Evolutionary conservation across 129 eudicot genomes (phyloP).

Genomic region (Lactuca sativa): DNA sequence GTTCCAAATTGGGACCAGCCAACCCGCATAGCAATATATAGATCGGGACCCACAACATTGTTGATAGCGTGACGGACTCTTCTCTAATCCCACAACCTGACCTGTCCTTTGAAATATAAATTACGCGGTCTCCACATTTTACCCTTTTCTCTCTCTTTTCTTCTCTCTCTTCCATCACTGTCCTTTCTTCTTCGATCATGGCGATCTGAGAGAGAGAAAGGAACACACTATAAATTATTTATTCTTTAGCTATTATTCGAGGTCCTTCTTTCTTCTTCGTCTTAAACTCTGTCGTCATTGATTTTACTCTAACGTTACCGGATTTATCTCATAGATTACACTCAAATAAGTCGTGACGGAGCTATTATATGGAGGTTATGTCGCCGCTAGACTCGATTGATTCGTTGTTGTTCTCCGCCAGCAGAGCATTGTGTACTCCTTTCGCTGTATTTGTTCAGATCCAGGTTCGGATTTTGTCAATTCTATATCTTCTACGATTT

Average conservation of each 20-base stretch:
- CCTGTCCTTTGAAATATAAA: slow-evolving; percentile 52
- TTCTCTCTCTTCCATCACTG: slow-evolving; percentile 35
- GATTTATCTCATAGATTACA: slow-evolving; percentile 9
- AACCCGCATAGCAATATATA: too few relatives aligned
- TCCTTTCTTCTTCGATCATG: slow-evolving; percentile 39
- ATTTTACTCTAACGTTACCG: slow-evolving; percentile 21
- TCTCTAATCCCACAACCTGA: slow-evolving; percentile 14
- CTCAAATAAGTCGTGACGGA: background rate
- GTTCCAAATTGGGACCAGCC: too few relatives aligned
- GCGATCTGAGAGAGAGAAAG: slow-evolving; percentile 58
- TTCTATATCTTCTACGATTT: background rate
- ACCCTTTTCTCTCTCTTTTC: slow-evolving; percentile 14
- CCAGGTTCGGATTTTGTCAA: slow-evolving; percentile 49
- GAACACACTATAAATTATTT: slow-evolving; percentile 7
- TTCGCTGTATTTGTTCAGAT: slow-evolving; percentile 78
- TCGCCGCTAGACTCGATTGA: slow-evolving; percentile 53
- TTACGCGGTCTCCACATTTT: slow-evolving; percentile 56
- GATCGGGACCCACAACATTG: slow-evolving; percentile 19
- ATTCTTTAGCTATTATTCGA: background rate
- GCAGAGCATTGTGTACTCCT: slow-evolving; percentile 65
- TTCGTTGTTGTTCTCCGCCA: slow-evolving; percentile 51
- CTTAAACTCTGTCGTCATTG: slow-evolving; percentile 22
- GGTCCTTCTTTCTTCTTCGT: background rate
- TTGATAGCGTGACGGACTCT: background rate
- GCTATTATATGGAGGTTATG: slow-evolving; percentile 18